A percentile compares a stretch with the other conserved stretches of the same genome.
phyloP scores from a whole-genome alignment of 345 rosid species.

The Excoecaria cochinchinensis region DNA sequence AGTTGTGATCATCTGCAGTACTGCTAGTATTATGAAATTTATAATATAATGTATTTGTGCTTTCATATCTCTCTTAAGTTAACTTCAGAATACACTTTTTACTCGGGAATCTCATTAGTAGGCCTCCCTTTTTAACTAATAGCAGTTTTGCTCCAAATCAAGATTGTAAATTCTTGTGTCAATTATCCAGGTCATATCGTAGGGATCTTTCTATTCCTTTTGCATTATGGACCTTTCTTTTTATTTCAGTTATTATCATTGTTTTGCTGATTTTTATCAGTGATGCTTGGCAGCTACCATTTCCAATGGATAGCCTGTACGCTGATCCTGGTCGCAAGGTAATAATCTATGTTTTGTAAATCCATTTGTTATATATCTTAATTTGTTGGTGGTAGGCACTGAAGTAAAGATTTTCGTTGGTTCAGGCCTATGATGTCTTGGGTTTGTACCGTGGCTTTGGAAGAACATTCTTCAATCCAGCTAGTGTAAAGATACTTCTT shows the following conservation, averaged over 20 bases:
- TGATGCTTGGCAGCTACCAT: slow-evolving; percentile 56
- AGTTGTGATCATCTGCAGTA: neutral
- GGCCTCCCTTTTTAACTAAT: neutral
- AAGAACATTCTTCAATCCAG: slow-evolving; percentile 86
- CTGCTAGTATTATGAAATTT: neutral
- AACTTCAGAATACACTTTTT: neutral
- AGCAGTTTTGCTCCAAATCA: neutral
- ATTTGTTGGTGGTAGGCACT: slow-evolving; percentile 6
- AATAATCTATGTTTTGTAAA: neutral
- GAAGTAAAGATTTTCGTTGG: neutral
- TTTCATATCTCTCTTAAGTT: neutral
- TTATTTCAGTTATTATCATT: neutral
- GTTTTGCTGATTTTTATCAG: neutral
- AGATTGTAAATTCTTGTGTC: neutral
- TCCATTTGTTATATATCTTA: neutral
- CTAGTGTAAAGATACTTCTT: slow-evolving; percentile 50
- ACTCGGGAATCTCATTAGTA: neutral
- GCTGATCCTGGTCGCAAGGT: slow-evolving; percentile 94
- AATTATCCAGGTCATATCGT: neutral
- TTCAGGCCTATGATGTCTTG: slow-evolving; percentile 81
- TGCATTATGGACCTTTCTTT: neutral
- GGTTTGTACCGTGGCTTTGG: slow-evolving; percentile 77
- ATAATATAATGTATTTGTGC: neutral
- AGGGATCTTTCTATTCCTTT: neutral
- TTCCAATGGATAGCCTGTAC: slow-evolving; percentile 80